These are phyloP conservation scores for Cryptococcus floricola DNA, from an alignment of 1,284 basidiomycete species.

Conservation along the genomic window DNA sequence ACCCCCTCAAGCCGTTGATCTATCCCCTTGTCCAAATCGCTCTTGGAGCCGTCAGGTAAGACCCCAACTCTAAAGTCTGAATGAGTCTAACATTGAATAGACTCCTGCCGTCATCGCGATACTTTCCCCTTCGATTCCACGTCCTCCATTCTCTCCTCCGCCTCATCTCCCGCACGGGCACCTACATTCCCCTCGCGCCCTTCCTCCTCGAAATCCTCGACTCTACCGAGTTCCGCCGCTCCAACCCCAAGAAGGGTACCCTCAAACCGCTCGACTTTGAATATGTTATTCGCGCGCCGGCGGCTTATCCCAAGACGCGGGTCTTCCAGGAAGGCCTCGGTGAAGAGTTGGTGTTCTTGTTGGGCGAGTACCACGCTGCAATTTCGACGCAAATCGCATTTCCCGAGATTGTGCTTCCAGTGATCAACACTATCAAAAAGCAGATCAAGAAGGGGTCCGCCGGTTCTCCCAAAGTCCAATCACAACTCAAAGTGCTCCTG, in stretches of 20 bases:
- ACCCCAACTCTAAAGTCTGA: neutral
- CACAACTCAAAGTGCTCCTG: slow-evolving; percentile 64
- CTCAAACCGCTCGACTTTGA: slow-evolving; percentile 86
- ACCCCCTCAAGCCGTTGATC: slow-evolving; percentile 78
- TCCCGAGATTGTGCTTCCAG: slow-evolving; percentile 86
- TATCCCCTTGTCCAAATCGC: slow-evolving; percentile 95
- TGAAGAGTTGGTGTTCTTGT: slow-evolving; percentile 73
- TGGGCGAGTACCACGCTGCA: slow-evolving; percentile 71
- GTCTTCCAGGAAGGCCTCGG: slow-evolving; percentile 78
- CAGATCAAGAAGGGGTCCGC: slow-evolving; percentile 58
- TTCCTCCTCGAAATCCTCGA: slow-evolving; percentile 82
- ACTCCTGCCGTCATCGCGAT: slow-evolving; percentile 74
- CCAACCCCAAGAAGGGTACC: slow-evolving; percentile 79
- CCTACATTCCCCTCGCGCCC: slow-evolving; percentile 84
- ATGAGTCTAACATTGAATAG: slow-evolving; percentile 50
- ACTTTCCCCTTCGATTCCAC: slow-evolving; percentile 76
- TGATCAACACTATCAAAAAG: slow-evolving; percentile 67
- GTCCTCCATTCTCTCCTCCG: slow-evolving; percentile 68
- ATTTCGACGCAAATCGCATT: slow-evolving; percentile 75
- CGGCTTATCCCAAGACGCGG: slow-evolving; percentile 82
- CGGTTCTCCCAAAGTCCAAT: slow-evolving; percentile 51
- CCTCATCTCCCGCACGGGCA: slow-evolving; percentile 70
- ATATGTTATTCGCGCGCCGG: slow-evolving; percentile 78
- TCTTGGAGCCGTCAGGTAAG: slow-evolving; percentile 84
- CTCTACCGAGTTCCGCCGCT: slow-evolving; percentile 65